phyloP scores from a whole-genome alignment of 495 filamentous ascomycete species.

The Terfezia boudieri region DNA sequence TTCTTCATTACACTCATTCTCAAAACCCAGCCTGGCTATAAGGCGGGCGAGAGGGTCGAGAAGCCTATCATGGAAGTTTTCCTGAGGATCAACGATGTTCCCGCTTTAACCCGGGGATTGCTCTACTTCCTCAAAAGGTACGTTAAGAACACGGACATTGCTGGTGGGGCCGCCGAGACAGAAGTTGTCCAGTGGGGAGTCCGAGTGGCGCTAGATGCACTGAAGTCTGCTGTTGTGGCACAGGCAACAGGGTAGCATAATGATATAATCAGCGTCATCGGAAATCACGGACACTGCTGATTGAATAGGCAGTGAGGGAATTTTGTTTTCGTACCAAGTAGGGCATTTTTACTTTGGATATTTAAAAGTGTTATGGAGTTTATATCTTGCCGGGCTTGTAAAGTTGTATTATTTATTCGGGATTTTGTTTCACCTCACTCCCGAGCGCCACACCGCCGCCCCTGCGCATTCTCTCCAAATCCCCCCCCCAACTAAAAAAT shows the following conservation, averaged over 20 bases:
- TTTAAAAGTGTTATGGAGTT: no score
- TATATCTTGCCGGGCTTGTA: no score
- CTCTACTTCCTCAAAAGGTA: constrained; percentile 60
- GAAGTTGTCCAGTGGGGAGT: constrained; percentile 49
- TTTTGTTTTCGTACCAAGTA: no score
- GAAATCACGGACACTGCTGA: no score
- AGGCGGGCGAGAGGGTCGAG: constrained; percentile 25
- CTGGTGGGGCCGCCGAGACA: constrained; percentile 34
- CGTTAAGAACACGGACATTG: constrained; percentile 51
- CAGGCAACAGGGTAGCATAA: constrained; percentile 9
- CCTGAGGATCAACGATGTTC: constrained; percentile 32
- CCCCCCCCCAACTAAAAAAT: no score
- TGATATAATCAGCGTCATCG: neutral
- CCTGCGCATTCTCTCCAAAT: no score
- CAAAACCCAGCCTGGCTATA: constrained; percentile 9
- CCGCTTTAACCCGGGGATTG: constrained; percentile 43
- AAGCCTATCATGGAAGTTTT: constrained; percentile 42
- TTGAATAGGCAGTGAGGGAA: no score
- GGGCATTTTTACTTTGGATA: no score
- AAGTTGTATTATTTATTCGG: no score
- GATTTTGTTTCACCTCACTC: no score
- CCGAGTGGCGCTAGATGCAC: constrained; percentile 34
- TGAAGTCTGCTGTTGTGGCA: constrained; percentile 28
- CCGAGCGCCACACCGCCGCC: no score
- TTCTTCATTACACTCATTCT: constrained; percentile 50